Evolutionary conservation across 805 yeast species (phyloP), one percentile per base, ranked within the genome.

Genomic region (Teunomyces stri): DNA sequence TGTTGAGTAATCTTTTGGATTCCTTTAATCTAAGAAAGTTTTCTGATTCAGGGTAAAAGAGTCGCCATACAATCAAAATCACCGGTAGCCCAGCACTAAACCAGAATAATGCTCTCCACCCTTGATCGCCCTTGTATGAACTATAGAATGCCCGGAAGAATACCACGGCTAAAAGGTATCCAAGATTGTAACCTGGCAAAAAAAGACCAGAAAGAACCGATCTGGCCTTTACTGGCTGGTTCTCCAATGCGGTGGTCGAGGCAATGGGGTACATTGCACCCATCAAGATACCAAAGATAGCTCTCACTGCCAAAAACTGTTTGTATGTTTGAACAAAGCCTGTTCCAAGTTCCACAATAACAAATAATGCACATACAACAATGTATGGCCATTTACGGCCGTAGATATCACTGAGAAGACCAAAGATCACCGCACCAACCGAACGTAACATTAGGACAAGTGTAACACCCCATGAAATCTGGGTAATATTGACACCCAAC

Each of bases 71-170:
- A 15, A 59, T 48, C 45, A 60, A 57, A 21, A 56, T 46, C 42
- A 58, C 57, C 2, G 62, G 65, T 1, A 61, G 55, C 4, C 62
- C 56, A 2, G 65, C 59, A 7, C 60, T 53, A 33, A 60, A 59
- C 65, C 65, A 60, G 52, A 60, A 60, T 13, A 60, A 43, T 1
- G 61, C 56, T 43, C 65, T 51, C 65, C 65, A 60, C 1, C 53
- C 53, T 28, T 50, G 40, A 34, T 45, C 45, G 10, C 30, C 47
- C n/a, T 54, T 49, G 36, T 52, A 56, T 15, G 48, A 44, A 38
- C 49, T 52, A 9, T 52, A 51, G 39, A 59, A 57, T 11, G 60
- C 61, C 27, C 64, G 44, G 52, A 52, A 57, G 45, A 60, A 60
- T 3, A 58, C 47, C 15, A 60, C 64, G 3, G 58, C 64, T 35